Base-by-base conservation (phyloP, 1,139 yeast species). In the Yueomyces sp. region DNA sequence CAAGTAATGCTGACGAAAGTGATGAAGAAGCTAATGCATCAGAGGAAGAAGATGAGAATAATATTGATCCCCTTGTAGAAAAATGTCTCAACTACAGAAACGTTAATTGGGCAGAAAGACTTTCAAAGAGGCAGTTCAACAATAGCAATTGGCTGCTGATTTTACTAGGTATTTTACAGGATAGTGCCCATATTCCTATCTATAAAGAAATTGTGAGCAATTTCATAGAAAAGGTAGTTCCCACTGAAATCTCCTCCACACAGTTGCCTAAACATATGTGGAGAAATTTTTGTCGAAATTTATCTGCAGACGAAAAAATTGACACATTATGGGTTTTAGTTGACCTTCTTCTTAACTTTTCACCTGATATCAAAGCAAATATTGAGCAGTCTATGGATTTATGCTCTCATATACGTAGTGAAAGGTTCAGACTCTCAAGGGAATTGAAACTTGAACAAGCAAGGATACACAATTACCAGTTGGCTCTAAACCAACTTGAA, bases 61-160 rank as follows among this genome's bases (percentile, higher is more conserved):
- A 44, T 4, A 44, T 46, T 12, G 53, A 56, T 27, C 46, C 46
- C 32, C 49, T 50, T 8, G 27, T 56, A 3, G 75, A 75, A 45
- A 68, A 69, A 29, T 73, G 75, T 33, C 64, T 83, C 55, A 75
- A 75, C 45, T 78, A 77, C 60, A 70, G 83, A 45, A 77, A 78
- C 39, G 67, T 67, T 0, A 65, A 79, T 25, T 89, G 96, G 96
- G 75, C 78, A 48, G 93, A 83, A 30, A 68, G 94, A 39, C 68
- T 87, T 30, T 72, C 80, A 11, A 78, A 75, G 48, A 75, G 96
- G 45, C 75, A 75, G 52, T 91, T 83, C 59, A 78, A 73, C 53
- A 89, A 85, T 54, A 95, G 96, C 3, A 78, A 78, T 44, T 89
- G 96, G 96, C 81, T 85, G 53, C 71, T 81, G 38, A 75, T 82